phyloP scores from a whole-genome alignment of 176 grass and related monocot species.

The Oropetium thomaeum region DNA sequence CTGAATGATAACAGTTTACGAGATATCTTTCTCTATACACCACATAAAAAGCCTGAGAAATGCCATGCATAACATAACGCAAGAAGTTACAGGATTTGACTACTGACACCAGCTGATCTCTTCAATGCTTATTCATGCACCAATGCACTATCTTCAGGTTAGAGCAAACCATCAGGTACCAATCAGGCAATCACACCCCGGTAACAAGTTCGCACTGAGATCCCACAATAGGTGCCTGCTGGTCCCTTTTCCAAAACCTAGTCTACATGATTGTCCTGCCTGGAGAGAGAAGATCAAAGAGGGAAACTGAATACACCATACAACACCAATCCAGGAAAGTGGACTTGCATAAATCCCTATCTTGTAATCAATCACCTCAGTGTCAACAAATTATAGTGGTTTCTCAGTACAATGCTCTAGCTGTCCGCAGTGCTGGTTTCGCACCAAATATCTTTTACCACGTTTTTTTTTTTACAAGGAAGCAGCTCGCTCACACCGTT shows the following conservation, averaged over 20 bases:
- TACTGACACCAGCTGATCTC: neutral
- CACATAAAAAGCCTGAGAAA: too few species aligned
- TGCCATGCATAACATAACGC: neutral
- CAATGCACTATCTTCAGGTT: neutral
- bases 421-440: conserved; percentile 14
- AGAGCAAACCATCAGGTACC: neutral
- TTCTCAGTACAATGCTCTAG: conserved; percentile 26
- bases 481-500: conserved; percentile 44
- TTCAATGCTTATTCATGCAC: neutral
- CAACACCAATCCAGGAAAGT: neutral
- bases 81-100: neutral
- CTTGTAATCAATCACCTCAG: conserved; percentile 5
- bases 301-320: neutral
- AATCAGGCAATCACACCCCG: neutral
- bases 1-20: too few species aligned
- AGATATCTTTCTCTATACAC: too few species aligned
- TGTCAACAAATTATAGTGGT: conserved; percentile 12
- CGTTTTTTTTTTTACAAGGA: conserved; percentile 57
- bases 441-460: neutral
- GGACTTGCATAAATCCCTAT: neutral
- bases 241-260: neutral
- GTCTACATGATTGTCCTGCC: neutral
- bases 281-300: neutral
- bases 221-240: neutral
- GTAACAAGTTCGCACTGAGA: neutral